A percentile compares a stretch with the other conserved stretches of the same genome.
phyloP scores from a whole-genome alignment of 2,329 filamentous ascomycete genomes.

The Neurospora sp. region DNA sequence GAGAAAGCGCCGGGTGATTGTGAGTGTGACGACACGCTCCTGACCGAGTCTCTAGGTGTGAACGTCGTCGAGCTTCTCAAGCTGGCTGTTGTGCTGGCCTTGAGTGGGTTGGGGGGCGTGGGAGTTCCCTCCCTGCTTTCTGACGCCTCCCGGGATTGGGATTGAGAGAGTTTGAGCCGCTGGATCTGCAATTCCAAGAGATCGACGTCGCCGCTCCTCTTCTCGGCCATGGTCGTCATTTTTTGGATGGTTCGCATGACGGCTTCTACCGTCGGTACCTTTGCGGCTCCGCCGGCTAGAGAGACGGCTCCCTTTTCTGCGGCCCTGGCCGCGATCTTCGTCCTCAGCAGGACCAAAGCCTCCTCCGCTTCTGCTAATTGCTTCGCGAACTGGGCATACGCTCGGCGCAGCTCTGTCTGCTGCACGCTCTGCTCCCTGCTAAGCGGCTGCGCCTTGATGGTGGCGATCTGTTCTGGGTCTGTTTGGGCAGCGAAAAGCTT shows the following conservation, averaged over 20 bases:
- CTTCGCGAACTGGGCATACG: conserved; percentile 65
- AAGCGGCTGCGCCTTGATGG: conserved; percentile 61
- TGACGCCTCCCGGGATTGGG: conserved; percentile 13
- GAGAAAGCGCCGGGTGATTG: conserved; percentile 18
- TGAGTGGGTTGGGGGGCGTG: conserved; percentile 30
- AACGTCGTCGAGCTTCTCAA: conserved; percentile 24
- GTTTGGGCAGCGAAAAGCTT: conserved; percentile 61
- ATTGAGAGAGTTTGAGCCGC: conserved; percentile 23
- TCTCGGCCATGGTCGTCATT: conserved; percentile 88
- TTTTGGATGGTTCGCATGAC: conserved; percentile 86
- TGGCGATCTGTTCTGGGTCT: conserved; percentile 58
- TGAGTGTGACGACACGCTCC: background rate
- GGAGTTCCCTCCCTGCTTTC: conserved; percentile 32
- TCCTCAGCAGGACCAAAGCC: conserved; percentile 66
- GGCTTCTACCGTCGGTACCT: conserved; percentile 65
- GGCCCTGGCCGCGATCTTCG: conserved; percentile 52
- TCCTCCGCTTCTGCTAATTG: conserved; percentile 73
- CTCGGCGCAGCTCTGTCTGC: conserved; percentile 71
- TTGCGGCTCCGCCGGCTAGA: conserved; percentile 34
- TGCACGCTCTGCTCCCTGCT: conserved; percentile 74
- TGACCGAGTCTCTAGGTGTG: conserved; percentile 23
- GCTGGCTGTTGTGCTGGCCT: conserved; percentile 10
- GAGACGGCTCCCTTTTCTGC: background rate
- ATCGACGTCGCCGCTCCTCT: conserved; percentile 83
- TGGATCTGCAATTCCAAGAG: conserved; percentile 81